These are phyloP conservation scores for Spinellus fusiger DNA, from an alignment of 192 early-diverging fungal species.

Conservation along the genomic window DNA sequence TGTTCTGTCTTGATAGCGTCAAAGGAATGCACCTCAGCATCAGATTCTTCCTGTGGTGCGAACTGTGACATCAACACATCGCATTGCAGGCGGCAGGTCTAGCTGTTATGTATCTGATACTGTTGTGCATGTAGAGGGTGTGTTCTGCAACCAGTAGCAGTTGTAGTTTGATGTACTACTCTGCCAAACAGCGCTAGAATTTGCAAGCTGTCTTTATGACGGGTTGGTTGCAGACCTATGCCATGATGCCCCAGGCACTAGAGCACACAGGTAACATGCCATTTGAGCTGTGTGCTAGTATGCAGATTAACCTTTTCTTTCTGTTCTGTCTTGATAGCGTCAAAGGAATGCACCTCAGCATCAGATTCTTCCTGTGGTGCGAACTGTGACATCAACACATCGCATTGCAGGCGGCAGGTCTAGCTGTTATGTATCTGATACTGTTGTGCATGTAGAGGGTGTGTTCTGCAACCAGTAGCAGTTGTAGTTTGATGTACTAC, in stretches of 20 bases:
- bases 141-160: slow-evolving; percentile 3
- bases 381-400: slow-evolving; percentile 2
- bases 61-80: slow-evolving; percentile 2
- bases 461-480: slow-evolving; percentile 3
- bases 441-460: neutral
- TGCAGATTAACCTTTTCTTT: too few relatives aligned
- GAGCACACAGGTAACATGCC: too few relatives aligned
- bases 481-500: slow-evolving; percentile 2
- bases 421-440: slow-evolving; percentile 7
- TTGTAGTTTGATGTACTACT: slow-evolving; percentile 2
- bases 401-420: slow-evolving; percentile 3
- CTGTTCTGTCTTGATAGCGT: too few relatives aligned
- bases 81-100: slow-evolving; percentile 3
- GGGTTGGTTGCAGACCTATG: slow-evolving; percentile 1
- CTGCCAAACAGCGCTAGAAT: slow-evolving; percentile 9
- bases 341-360: too few relatives aligned
- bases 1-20: too few relatives aligned
- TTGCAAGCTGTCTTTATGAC: slow-evolving; percentile 2
- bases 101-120: slow-evolving; percentile 6
- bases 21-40: too few relatives aligned
- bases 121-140: neutral
- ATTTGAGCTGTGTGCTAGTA: too few relatives aligned
- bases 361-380: neutral
- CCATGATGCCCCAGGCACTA: too few relatives aligned
- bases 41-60: neutral